Conservation (phyloP, 805 yeast species). For the Yarrowia divulgata region DNA sequence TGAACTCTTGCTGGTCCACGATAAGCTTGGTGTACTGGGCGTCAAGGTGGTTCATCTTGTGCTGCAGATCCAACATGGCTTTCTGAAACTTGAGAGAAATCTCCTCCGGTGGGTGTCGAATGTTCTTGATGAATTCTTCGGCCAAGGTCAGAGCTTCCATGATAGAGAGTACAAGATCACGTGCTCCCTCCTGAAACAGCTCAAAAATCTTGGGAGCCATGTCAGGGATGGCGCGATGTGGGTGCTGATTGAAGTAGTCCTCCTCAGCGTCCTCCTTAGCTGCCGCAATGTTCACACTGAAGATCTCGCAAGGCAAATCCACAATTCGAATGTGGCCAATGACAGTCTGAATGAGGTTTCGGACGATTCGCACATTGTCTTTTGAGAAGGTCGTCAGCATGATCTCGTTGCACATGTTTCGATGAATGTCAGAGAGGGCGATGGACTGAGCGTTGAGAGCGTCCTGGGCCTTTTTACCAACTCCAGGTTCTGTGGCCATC, state of each 20-base stretch:
- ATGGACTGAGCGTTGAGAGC: conserved; percentile 50
- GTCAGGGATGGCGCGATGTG: conserved; percentile 13
- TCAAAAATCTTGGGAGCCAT: conserved; percentile 26
- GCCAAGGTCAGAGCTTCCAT: conserved; percentile 23
- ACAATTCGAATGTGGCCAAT: conserved; percentile 55
- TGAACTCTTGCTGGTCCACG: conserved; percentile 13
- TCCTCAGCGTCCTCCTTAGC: conserved; percentile 13
- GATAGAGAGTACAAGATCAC: conserved; percentile 16
- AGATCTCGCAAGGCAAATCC: conserved; percentile 46
- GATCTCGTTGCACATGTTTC: conserved; percentile 56
- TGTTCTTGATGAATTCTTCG: conserved; percentile 24
- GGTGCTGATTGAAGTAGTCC: conserved; percentile 34
- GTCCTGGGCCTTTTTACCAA: conserved; percentile 46
- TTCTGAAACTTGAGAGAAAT: conserved; percentile 28
- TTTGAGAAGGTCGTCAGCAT: conserved; percentile 52
- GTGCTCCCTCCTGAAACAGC: conserved; percentile 31
- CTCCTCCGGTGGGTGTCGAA: conserved; percentile 18
- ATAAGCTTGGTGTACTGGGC: conserved; percentile 33
- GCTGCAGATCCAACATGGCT: conserved; percentile 16
- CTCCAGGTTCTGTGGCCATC: conserved; percentile 43
- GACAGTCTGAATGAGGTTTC: conserved; percentile 55
- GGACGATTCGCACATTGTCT: conserved; percentile 50
- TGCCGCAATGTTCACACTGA: conserved; percentile 8
- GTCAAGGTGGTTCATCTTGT: conserved; percentile 29
- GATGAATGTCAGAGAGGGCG: conserved; percentile 53